Evolutionary conservation across 73 alveolate genomes (phyloP), one percentile per base, ranked within the genome.

Genomic region (Symbiodinium pilosum): DNA sequence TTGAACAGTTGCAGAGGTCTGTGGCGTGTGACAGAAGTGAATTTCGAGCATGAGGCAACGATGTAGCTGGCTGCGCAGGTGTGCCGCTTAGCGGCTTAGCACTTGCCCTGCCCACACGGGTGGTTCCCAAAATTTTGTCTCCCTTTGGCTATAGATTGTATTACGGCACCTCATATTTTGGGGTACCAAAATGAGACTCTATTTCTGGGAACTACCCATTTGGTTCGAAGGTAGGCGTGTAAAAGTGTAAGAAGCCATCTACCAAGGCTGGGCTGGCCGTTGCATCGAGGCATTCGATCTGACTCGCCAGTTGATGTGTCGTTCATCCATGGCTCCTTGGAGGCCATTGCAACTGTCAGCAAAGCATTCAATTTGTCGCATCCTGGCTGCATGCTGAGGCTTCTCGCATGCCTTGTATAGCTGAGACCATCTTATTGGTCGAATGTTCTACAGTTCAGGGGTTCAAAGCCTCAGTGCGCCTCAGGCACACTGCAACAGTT

Each of bases 291-390:
- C 43, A 30, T 28, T 21, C 14, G 21, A 47, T 47, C 59, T 47
- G 21, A 47, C 34, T 20, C 77, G 77, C 59, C 6, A 14, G 59
- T 6, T 47, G 6, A 9, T 8, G 47, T 0, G 43, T 12, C 43
- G 85, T 21, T 28, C 14, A 11, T 71, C 44, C 0, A 11, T 26
- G 43, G 30, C 0, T 14, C 68, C 68, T 21, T 20, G 39, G 40
- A 91, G 97, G 97, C 97, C 88, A 91, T 91, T 12, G 97, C 97
- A 51, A 91, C 97, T 11, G 88, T 91, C 32, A 91, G 97, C 97
- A 91, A 91, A n/a, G 54, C 97, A 36, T 91, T 91, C 43, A 71
- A 85, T 21, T 75, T 91, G 44, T 86, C 77, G 97, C 34, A 14
- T 26, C 87, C 39, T 11, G 95, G 44, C 9, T 34, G 85, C 85